Evolutionary conservation across 1,139 yeast genomes (phyloP).

Genomic region (Hemisphaericaspora xylanilytica): DNA sequence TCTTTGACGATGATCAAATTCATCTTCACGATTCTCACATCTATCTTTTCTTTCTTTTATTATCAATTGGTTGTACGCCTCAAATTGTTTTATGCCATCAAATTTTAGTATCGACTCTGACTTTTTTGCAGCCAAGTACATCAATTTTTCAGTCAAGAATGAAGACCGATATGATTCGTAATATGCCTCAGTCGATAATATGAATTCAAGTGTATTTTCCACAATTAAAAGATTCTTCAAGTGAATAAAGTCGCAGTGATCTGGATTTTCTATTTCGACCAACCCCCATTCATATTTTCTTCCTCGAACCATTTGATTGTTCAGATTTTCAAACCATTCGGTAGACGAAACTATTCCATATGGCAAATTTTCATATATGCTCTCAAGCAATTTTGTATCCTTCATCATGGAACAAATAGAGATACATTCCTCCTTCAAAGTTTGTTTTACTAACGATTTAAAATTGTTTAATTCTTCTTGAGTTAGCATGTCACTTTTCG

Average conservation of each 20-base stretch:
- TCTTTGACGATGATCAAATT: slow-evolving; percentile 44
- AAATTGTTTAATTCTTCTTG: slow-evolving; percentile 34
- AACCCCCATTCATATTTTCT: slow-evolving; percentile 73
- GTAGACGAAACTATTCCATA: slow-evolving; percentile 60
- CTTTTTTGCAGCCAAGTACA: not conserved
- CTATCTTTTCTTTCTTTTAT: slow-evolving; percentile 36
- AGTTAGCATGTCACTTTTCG: slow-evolving; percentile 74
- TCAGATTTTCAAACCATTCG: slow-evolving; percentile 23
- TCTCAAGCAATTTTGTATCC: slow-evolving; percentile 36
- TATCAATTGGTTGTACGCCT: slow-evolving; percentile 36
- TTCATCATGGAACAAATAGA: slow-evolving; percentile 54
- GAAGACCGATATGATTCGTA: slow-evolving; percentile 53
- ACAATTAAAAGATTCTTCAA: slow-evolving; percentile 53
- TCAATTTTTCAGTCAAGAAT: slow-evolving; percentile 11
- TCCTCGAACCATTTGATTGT: slow-evolving; percentile 51
- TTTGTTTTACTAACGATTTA: slow-evolving; percentile 43
- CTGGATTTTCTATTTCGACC: slow-evolving; percentile 64
- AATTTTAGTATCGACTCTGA: not conserved
- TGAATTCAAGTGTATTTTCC: slow-evolving; percentile 57
- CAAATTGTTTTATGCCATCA: slow-evolving; percentile 13
- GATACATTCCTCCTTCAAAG: slow-evolving; percentile 50
- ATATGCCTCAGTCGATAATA: slow-evolving; percentile 53
- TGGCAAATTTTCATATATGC: slow-evolving; percentile 46
- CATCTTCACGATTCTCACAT: slow-evolving; percentile 45
- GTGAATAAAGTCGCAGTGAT: slow-evolving; percentile 62